phyloP scores from a whole-genome alignment of 805 yeast genomes.

The Wickerhamiella azymoides region DNA sequence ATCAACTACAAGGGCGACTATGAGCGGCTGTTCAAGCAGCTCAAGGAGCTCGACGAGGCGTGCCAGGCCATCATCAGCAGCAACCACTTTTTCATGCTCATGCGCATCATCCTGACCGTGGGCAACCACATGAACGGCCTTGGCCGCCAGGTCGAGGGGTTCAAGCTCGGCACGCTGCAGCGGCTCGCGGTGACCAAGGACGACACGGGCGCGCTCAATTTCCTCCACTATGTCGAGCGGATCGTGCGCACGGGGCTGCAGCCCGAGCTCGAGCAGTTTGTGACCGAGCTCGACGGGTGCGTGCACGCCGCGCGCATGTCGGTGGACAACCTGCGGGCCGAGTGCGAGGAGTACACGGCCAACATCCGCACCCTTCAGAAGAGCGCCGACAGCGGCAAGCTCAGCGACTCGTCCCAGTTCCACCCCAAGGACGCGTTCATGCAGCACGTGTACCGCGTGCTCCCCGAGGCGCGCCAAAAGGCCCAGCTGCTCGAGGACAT shows the following conservation, averaged over 20 bases:
- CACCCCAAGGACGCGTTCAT: constrained; percentile 77
- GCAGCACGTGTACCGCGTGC: constrained; percentile 42
- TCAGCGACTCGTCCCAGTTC: constrained; percentile 61
- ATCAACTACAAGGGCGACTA: constrained; percentile 69
- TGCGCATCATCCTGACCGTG: constrained; percentile 75
- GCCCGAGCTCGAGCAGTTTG: constrained; percentile 61
- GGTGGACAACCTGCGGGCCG: constrained; percentile 65
- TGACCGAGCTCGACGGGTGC: constrained; percentile 54
- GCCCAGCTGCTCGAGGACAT: constrained; percentile 52
- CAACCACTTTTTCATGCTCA: constrained; percentile 50
- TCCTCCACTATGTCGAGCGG: constrained; percentile 83
- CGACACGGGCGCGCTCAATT: constrained; percentile 72
- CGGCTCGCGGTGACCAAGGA: constrained; percentile 84
- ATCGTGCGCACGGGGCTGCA: constrained; percentile 62
- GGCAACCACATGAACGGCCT: constrained; percentile 95
- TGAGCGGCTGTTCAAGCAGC: constrained; percentile 48
- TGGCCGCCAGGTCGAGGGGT: constrained; percentile 87
- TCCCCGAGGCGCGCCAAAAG: constrained; percentile 66
- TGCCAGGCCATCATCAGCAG: constrained; percentile 52
- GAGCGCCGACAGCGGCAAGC: constrained; percentile 68
- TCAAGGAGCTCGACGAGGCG: constrained; percentile 61
- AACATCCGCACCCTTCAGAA: constrained; percentile 55
- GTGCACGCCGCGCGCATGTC: constrained; percentile 55
- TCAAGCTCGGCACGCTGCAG: constrained; percentile 78
- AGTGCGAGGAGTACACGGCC: constrained; percentile 50